Evolutionary conservation across 306 rosid species (phyloP), one percentile per base, ranked within the genome.

Genomic region (Malus sylvestris): DNA sequence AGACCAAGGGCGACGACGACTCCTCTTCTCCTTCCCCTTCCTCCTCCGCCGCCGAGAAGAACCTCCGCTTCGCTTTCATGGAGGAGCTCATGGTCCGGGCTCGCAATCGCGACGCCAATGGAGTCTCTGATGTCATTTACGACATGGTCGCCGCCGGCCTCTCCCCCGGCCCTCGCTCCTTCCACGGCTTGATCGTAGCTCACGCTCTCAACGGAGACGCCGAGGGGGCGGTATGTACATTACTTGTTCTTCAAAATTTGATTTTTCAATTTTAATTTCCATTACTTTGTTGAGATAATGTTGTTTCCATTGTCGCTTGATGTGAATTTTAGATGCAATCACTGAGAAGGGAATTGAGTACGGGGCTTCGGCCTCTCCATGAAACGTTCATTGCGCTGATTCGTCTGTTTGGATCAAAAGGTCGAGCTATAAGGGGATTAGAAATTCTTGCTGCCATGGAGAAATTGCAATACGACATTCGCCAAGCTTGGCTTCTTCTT

Each of bases 141-240:
- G 97, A 92, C 85, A 94, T 94, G 98, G 84, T 94, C 64, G 97
- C 96, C 29, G 97, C 97, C 14, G 98, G 98, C 16, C 88, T 94
- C 72, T 79, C 61, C 78, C 98, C 96, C 8, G 98, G 97, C 10
- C 98, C 98, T 9, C 85, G 98, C 83, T 92, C 98, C 58, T 94
- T 91, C 82, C 98, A 94, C 40, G 98, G 87, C 15, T 83, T 94
- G 84, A 76, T 94, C 2, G 97, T 94, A 19, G 93, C 96, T 11
- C 82, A 90, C 71, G 81, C 80, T 64, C 93, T 92, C 74, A 90
- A 88, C 72, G 97, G 91, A 15, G 84, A 94, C 72, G 73, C 89
- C 58, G 93, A 92, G 80, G 88, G 91, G 12, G 93, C 97, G 85
- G 98, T 93, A 74, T n/a, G 71, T 59, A 30, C 25, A 49, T 35